Conservation (phyloP, 148 eudicot genomes). For the Chenopodium suecicum region DNA sequence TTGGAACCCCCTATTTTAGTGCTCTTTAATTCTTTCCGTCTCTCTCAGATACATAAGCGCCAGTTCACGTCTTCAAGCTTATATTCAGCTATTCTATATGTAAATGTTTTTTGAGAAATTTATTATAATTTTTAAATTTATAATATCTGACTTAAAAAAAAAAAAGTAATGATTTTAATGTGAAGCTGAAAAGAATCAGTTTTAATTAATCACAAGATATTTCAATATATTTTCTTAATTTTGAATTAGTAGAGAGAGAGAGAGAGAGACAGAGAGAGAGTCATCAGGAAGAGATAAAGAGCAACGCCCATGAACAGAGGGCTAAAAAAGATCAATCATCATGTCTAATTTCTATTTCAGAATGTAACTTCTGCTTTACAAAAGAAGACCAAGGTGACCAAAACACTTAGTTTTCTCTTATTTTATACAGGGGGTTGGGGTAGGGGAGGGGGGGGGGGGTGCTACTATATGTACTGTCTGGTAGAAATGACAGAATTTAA, state of each 20-base stretch:
- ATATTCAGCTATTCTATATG: too few species aligned
- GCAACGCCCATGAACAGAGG: not conserved
- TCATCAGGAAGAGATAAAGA: not conserved
- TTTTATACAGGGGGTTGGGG: too few species aligned
- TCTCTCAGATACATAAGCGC: not conserved
- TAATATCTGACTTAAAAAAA: too few species aligned
- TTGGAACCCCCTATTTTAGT: not conserved
- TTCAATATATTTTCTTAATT: not conserved
- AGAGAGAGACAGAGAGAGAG: not conserved
- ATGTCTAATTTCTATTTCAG: too few species aligned
- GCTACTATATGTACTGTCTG: too few species aligned
- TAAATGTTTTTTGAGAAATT: not conserved
- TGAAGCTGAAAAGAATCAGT: not conserved
- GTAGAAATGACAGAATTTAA: too few species aligned
- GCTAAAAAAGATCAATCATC: not conserved
- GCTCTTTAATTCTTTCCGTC: not conserved
- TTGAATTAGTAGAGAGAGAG: not conserved
- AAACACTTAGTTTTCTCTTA: too few species aligned
- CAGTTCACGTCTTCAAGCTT: not conserved
- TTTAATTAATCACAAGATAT: not conserved
- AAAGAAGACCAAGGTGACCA: too few species aligned
- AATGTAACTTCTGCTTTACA: too few species aligned
- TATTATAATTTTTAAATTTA: too few species aligned
- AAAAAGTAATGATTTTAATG: too few species aligned
- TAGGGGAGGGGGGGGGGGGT: too few species aligned